Percentiles rank a stretch among this genome's conserved stretches.
These are phyloP conservation scores for Kluyveromyces siamensis DNA, from an alignment of 805 yeast genomes.

Conservation along the genomic window DNA sequence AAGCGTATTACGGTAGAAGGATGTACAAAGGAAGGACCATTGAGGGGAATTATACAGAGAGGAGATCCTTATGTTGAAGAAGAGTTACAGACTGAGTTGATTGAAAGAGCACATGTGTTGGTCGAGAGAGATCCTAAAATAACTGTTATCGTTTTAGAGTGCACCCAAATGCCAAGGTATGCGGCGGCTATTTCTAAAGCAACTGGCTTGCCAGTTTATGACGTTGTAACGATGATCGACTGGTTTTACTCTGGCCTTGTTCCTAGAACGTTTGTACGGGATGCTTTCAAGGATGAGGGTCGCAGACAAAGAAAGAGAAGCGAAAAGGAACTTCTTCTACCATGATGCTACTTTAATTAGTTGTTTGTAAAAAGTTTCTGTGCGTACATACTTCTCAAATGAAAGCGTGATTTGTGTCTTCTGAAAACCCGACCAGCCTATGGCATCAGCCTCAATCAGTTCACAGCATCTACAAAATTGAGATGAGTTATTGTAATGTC, in stretches of 20 bases:
- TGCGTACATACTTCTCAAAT: too few species aligned
- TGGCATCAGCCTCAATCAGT: too few species aligned
- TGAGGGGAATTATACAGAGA: conserved; percentile 19
- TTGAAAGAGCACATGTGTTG: conserved; percentile 15
- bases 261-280: conserved; percentile 15
- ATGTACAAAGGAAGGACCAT: conserved; percentile 14
- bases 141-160: conserved; percentile 28
- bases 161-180: conserved; percentile 31
- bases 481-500: too few species aligned
- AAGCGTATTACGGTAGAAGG: conserved; percentile 16
- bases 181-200: conserved; percentile 21
- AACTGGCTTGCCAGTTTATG: conserved; percentile 26
- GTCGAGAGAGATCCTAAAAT: conserved; percentile 15
- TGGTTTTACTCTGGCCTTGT: conserved; percentile 25
- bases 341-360: background rate
- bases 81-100: conserved; percentile 20
- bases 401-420: too few species aligned
- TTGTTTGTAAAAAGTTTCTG: too few species aligned
- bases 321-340: conserved; percentile 14
- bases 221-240: conserved; percentile 27
- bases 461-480: too few species aligned
- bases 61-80: conserved; percentile 21
- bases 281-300: conserved; percentile 15
- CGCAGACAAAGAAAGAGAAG: conserved; percentile 19
- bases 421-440: too few species aligned